Evolutionary conservation across 2,329 filamentous ascomycete genomes (phyloP), one percentile per base, ranked within the genome.

Genomic region (Beauveria sp.): DNA sequence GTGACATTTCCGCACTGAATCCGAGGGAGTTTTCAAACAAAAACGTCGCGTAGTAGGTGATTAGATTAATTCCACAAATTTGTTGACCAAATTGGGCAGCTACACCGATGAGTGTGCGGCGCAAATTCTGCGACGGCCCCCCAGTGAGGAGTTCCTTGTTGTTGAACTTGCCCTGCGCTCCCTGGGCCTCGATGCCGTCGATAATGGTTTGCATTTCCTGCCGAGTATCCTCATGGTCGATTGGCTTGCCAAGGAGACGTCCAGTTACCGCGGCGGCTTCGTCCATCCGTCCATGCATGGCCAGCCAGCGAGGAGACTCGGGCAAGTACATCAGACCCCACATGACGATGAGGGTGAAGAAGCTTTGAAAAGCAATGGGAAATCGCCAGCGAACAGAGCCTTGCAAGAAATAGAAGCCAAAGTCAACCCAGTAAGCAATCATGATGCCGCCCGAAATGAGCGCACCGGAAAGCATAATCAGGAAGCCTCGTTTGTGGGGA

Each of bases 301-400:
- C 72, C 10, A 77, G 71, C 73, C 75, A 80, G 70, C 77, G 80
- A 2, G 79, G 79, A 2, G 75, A 77, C 54, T 72, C 69, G 20
- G 69, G 70, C 5, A 85, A 77, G 68, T 84, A 82, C 10, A 79
- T 75, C 69, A 86, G 77, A 8, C 79, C 82, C 40, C 79, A 62
- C 68, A 84, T 81, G 59, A 86, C 78, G 57, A 84, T 60, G 57
- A 69, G 55, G 22, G 68, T 69, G 47, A 70, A 70, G 63, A 70
- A 68, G 18, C 67, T 68, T 60, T 70, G 68, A 60, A 72, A 70
- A 5, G 69, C 66, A 26, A 73, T 66, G 16, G 71, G 71, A 61
- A 72, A 72, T 0, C 71, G 69, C 71, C 71, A 73, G 30, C 69
- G 67, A 40, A 73, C 63, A 14, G 66, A 63, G 0, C 69, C 70